Percentiles rank a stretch among this genome's conserved stretches.
phyloP scores from a whole-genome alignment of 768 basidiomycete species.

The Trametes sanguinea region DNA sequence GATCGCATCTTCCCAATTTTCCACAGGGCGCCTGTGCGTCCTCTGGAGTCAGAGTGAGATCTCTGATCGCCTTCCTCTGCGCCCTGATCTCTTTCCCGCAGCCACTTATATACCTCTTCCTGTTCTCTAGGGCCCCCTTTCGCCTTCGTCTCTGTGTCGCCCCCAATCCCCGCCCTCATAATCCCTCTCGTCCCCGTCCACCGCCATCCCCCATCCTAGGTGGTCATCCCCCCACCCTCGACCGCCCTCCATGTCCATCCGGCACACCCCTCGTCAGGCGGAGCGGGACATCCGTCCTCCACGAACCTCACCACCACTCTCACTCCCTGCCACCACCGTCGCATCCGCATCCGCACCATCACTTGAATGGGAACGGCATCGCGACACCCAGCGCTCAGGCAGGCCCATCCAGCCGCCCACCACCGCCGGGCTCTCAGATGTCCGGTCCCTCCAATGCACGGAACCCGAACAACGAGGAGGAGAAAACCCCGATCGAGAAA shows the following conservation, averaged over 20 bases:
- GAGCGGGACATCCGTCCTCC: constrained; percentile 67
- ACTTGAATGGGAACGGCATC: constrained; percentile 55
- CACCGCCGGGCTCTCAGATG: constrained; percentile 24
- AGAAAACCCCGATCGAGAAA: constrained; percentile 60
- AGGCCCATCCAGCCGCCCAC: constrained; percentile 43
- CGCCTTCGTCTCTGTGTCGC: constrained; percentile 22
- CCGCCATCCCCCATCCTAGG: constrained; percentile 26
- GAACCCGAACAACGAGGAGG: constrained; percentile 41
- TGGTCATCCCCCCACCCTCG: constrained; percentile 30
- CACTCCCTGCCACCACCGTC: constrained; percentile 48
- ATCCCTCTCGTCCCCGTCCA: constrained; percentile 43
- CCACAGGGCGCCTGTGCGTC: constrained; percentile 14
- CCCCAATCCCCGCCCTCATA: constrained; percentile 43
- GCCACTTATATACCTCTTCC: constrained; percentile 26
- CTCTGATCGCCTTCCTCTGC: constrained; percentile 35
- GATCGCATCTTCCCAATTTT: constrained; percentile 26
- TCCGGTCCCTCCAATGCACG: constrained; percentile 35
- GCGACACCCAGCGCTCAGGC: constrained; percentile 44
- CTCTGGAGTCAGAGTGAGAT: constrained; percentile 26
- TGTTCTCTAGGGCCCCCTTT: constrained; percentile 20
- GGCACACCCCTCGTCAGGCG: constrained; percentile 60
- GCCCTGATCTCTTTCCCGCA: constrained; percentile 35
- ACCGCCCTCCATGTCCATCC: constrained; percentile 52
- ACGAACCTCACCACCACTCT: constrained; percentile 50
- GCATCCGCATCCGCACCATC: constrained; percentile 41